Conservation (phyloP, 2,329 filamentous ascomycete species). For the Didymella keratinophila region DNA sequence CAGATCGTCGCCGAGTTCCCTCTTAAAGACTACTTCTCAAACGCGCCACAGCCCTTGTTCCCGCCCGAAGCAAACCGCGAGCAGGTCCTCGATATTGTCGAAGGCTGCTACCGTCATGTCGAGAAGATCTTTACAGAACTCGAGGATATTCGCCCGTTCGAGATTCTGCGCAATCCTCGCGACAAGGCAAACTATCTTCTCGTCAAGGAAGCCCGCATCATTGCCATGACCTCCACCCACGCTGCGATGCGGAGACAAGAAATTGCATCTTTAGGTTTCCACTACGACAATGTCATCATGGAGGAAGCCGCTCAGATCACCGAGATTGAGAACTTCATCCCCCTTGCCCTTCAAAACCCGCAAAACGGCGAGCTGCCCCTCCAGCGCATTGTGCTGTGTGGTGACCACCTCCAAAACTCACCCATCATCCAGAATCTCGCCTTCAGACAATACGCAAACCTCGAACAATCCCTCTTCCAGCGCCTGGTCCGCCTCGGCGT, state of each 20-base stretch:
- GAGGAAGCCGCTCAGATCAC: constrained; percentile 98
- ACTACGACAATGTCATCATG: constrained; percentile 97
- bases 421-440: constrained; percentile 94
- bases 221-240: constrained; percentile 98
- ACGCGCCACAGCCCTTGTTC: constrained; percentile 87
- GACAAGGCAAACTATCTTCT: constrained; percentile 97
- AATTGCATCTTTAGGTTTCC: constrained; percentile 90
- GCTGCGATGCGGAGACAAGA: constrained; percentile 93
- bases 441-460: constrained; percentile 92
- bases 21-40: constrained; percentile 85
- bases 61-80: constrained; percentile 70
- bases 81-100: constrained; percentile 75
- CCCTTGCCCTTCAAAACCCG: constrained; percentile 87
- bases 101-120: constrained; percentile 88
- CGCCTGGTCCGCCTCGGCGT: constrained; percentile 89
- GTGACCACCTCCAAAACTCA: constrained; percentile 96
- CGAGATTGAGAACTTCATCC: constrained; percentile 96
- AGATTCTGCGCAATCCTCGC: constrained; percentile 84
- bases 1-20: constrained; percentile 80
- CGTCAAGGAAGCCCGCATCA: constrained; percentile 93
- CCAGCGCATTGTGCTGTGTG: constrained; percentile 89
- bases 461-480: constrained; percentile 95
- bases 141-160: constrained; percentile 92
- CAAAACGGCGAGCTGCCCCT: constrained; percentile 75
- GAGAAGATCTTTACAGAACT: constrained; percentile 90